Evolutionary conservation across 345 rosid species (phyloP), one percentile per base, ranked within the genome.

Genomic region (Salix exigua): DNA sequence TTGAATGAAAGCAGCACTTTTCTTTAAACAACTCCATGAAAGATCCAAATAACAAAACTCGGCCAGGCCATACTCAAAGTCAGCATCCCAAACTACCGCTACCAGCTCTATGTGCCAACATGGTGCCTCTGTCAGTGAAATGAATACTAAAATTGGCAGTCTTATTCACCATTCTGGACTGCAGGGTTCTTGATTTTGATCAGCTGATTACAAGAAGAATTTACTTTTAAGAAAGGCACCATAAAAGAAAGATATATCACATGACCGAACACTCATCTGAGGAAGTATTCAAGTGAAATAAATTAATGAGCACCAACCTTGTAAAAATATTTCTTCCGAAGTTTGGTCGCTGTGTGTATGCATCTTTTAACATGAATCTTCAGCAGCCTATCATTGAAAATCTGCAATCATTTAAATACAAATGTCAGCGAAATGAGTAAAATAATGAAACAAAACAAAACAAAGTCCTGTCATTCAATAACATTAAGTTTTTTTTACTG

Each of bases 311-410:
- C 58, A 75, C 48, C 88, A 77, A 92, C 98, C 96, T 92, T 92
- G 85, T 85, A 86, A 75, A 89, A 85, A 77, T 90, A 94, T 83
- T 91, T 94, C 86, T 91, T 92, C 73, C 96, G 91, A 69, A 91
- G 90, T 85, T 89, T 92, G 81, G 92, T 91, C 25, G 98, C 97
- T 71, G 89, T 73, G 62, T 85, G 81, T 71, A 92, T 58, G 53
- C 97, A 94, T 75, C 93, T 88, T 81, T 76, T 92, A 62, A 91
- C 89, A 50, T 85, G 88, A 76, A 94, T 86, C 79, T 85, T 91
- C 68, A 92, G 89, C 84, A 85, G 75, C 70, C 91, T 94, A 77
- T 91, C 98, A 89, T 91, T 94, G 82, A 91, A 94, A 80, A 91
- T 89, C 98, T 94, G 91, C 88, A 84, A 73, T 19, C 31, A 31